Percentiles rank a stretch among this genome's conserved stretches.
phyloP scores from a whole-genome alignment of 371 early-diverging fungal species.

The Syncephalastrum monosporum region DNA sequence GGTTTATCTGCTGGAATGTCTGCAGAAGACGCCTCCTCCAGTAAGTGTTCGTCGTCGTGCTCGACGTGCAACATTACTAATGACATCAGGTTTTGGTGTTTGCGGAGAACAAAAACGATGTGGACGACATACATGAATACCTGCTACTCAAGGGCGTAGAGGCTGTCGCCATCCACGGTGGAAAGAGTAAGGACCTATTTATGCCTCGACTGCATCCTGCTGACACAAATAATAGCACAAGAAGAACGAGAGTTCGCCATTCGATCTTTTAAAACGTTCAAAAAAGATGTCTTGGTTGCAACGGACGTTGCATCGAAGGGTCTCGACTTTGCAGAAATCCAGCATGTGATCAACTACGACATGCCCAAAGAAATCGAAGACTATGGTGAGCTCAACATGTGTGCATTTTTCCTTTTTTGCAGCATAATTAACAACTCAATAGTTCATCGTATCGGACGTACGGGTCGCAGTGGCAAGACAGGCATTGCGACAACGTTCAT shows the following conservation, averaged over 20 bases:
- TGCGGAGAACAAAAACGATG: constrained; percentile 98
- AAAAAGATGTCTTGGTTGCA: constrained; percentile 88
- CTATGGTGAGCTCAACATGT: constrained; percentile 58
- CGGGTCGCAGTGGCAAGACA: constrained; percentile 97
- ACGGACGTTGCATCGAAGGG: constrained; percentile 94
- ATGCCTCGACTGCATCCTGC: neutral
- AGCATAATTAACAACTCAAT: neutral
- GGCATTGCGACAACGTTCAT: constrained; percentile 98
- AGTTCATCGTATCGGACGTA: constrained; percentile 98
- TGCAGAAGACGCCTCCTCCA: constrained; percentile 95
- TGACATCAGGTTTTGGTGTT: constrained; percentile 85
- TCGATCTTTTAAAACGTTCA: constrained; percentile 73
- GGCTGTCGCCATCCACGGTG: constrained; percentile 93
- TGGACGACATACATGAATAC: constrained; percentile 98
- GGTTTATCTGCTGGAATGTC: constrained; percentile 86
- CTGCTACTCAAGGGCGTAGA: constrained; percentile 92
- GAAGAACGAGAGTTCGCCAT: constrained; percentile 85
- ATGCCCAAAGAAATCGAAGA: constrained; percentile 98
- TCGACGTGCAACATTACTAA: neutral
- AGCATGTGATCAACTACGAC: constrained; percentile 93
- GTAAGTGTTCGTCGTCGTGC: constrained; percentile 35
- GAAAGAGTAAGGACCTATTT: constrained; percentile 68
- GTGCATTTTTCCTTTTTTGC: neutral
- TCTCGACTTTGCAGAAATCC: constrained; percentile 90
- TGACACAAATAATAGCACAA: constrained; percentile 47